phyloP scores from a whole-genome alignment of 306 rosid species.

The Adenanthera pavonina region DNA sequence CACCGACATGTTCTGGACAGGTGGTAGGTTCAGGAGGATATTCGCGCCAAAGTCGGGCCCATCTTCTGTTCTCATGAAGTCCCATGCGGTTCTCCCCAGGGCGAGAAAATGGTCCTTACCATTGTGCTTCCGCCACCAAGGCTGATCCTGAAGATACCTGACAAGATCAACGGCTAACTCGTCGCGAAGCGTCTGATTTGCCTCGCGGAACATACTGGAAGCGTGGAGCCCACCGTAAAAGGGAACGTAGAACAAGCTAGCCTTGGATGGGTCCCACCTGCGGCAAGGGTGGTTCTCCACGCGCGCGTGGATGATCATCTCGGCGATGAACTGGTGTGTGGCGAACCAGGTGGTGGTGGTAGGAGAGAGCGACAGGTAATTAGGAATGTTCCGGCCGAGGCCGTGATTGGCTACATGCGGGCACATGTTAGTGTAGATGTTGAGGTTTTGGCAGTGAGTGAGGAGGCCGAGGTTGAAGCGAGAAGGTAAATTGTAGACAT shows the following conservation, averaged over 20 bases:
- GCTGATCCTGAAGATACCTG: conserved; percentile 43
- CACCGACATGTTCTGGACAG: conserved; percentile 89
- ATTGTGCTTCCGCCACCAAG: conserved; percentile 39
- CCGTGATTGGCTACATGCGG: conserved; percentile 79
- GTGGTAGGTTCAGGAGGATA: conserved; percentile 59
- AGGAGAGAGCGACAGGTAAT: conserved; percentile 11
- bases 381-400: conserved; percentile 61
- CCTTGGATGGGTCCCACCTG: conserved; percentile 62
- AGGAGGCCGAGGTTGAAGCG: conserved; percentile 73
- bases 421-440: conserved; percentile 86
- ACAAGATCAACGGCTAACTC: conserved; percentile 53
- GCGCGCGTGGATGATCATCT: conserved; percentile 85
- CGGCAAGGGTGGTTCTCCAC: conserved; percentile 82
- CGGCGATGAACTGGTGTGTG: conserved; percentile 84
- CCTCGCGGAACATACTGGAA: conserved; percentile 68
- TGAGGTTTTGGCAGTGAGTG: conserved; percentile 60
- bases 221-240: conserved; percentile 88
- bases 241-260: conserved; percentile 71
- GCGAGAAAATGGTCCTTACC: conserved; percentile 78
- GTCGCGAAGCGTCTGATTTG: conserved; percentile 61
- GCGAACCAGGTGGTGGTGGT: conserved; percentile 58
- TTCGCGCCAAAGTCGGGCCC: conserved; percentile 78
- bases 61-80: conserved; percentile 62
- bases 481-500: conserved; percentile 64
- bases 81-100: conserved; percentile 88